Evolutionary conservation across 1,284 basidiomycete genomes (phyloP).

Genomic region (Blastosporella zonata): DNA sequence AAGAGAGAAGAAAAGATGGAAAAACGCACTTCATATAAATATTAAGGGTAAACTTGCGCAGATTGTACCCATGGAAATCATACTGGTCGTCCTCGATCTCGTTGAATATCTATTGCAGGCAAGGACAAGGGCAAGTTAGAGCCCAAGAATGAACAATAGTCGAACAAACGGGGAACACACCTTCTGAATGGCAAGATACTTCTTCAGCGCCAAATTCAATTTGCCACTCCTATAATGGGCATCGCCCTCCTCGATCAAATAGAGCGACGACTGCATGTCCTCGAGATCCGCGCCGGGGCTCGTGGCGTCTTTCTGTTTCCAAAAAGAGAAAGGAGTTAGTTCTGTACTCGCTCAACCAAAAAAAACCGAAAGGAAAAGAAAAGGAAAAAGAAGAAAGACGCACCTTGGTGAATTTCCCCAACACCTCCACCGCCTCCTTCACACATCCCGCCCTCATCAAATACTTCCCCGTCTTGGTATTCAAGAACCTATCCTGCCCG

Average conservation of each 20-base stretch:
- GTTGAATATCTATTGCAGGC: conserved; percentile 71
- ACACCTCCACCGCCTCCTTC: conserved; percentile 68
- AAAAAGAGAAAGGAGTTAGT: too few species aligned
- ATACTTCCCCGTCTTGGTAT: conserved; percentile 94
- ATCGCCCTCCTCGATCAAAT: conserved; percentile 82
- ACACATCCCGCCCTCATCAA: conserved; percentile 78
- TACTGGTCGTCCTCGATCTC: conserved; percentile 96
- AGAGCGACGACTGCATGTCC: conserved; percentile 95
- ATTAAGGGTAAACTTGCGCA: conserved; percentile 87
- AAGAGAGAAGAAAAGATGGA: neutral
- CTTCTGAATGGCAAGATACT: conserved; percentile 76
- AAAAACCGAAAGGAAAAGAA: too few species aligned
- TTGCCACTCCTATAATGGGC: conserved; percentile 66
- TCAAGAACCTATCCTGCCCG: conserved; percentile 94
- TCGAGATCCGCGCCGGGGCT: conserved; percentile 81
- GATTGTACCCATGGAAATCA: conserved; percentile 96
- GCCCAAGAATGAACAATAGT: too few species aligned
- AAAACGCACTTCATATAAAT: conserved; percentile 73
- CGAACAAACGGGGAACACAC: too few species aligned
- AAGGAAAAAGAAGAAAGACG: neutral
- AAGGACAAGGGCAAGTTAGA: too few species aligned
- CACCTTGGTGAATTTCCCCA: conserved; percentile 90
- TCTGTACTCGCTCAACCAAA: too few species aligned
- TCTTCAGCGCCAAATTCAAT: conserved; percentile 84
- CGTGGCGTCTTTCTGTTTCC: conserved; percentile 73